Evolutionary conservation across 129 eudicot species (phyloP).

Genomic region (Apium graveolens): DNA sequence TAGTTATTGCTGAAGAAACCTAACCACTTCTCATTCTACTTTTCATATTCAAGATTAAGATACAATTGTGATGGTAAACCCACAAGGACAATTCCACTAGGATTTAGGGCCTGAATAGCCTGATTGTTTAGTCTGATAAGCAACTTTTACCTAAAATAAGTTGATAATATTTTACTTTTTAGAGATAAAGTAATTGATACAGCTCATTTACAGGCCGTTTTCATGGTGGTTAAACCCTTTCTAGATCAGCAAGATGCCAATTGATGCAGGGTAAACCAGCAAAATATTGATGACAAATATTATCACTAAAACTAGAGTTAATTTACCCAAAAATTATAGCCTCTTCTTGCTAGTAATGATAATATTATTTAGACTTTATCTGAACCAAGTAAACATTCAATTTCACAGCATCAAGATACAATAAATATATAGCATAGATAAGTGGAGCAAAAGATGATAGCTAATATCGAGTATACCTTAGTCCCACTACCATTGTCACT

Average conservation of each 20-base stretch:
- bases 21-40: not conserved
- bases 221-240: not conserved
- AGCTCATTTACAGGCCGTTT: not conserved
- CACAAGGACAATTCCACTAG: not conserved
- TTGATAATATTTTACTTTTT: too few species aligned
- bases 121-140: not conserved
- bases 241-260: not conserved
- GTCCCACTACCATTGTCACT: constrained; percentile 76
- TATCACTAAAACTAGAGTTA: not conserved
- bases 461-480: constrained; percentile 26
- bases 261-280: not conserved
- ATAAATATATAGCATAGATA: not conserved
- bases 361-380: not conserved
- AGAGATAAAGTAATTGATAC: not conserved
- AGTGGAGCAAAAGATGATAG: not conserved
- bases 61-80: not conserved
- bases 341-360: not conserved
- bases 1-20: not conserved
- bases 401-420: not conserved
- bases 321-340: not conserved
- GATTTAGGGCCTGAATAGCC: not conserved
- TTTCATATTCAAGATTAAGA: not conserved
- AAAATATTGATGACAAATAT: not conserved
- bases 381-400: not conserved
- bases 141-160: not conserved